Percentiles rank a stretch among this genome's conserved stretches.
phyloP scores from a whole-genome alignment of 441 rosid genomes.

The Kokia cookei region DNA sequence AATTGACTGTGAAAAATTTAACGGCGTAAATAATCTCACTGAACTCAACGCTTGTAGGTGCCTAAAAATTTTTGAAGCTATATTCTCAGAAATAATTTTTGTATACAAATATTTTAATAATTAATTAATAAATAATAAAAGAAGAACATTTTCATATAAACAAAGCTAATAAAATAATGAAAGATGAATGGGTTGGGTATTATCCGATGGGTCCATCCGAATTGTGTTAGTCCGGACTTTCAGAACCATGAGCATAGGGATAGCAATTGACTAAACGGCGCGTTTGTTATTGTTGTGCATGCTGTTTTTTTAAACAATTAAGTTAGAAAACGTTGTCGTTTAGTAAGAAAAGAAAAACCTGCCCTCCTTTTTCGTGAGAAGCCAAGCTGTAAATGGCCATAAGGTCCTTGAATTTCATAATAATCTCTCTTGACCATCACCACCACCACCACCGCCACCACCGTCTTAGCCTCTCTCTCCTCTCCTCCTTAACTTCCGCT shows the following conservation, averaged over 20 bases:
- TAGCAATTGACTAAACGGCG: neutral
- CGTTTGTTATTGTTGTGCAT: neutral
- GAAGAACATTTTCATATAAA: too few species aligned
- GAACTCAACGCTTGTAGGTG: too few species aligned
- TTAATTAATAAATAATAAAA: too few species aligned
- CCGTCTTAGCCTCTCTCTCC: neutral
- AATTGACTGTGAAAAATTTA: too few species aligned
- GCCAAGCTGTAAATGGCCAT: constrained; percentile 48
- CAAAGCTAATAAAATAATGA: too few species aligned
- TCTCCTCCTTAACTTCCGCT: neutral
- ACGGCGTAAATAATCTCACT: too few species aligned
- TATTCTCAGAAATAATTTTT: too few species aligned
- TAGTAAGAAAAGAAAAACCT: neutral
- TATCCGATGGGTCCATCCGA: neutral
- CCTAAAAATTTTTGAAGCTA: too few species aligned
- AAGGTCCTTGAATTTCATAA: constrained; percentile 47
- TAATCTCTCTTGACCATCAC: constrained; percentile 23
- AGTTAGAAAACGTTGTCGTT: neutral
- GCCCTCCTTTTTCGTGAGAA: neutral
- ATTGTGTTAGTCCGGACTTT: neutral
- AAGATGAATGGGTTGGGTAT: neutral
- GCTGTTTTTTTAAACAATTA: neutral
- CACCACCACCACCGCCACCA: neutral
- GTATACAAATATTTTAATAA: too few species aligned
- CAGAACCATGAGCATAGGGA: neutral